Evolutionary conservation across 495 filamentous ascomycete species (phyloP).

Genomic region (Penicillium angulare): DNA sequence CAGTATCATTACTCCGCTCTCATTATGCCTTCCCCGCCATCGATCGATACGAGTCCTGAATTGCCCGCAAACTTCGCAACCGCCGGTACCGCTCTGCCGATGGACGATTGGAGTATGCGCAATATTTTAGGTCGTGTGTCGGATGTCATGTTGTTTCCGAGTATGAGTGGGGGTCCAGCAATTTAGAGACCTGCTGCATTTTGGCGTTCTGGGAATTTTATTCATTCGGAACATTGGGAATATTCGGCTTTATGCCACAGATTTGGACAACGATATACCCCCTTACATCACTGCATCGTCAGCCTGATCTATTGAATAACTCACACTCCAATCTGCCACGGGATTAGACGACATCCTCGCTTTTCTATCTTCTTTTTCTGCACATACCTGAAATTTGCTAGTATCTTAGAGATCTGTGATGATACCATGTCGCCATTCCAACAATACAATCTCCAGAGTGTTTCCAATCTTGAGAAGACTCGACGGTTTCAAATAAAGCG

Average conservation of each 20-base stretch:
- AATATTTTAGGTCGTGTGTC: slow-evolving; percentile 35
- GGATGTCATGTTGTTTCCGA: slow-evolving; percentile 45
- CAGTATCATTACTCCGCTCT: slow-evolving; percentile 12
- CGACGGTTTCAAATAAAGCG: neutral
- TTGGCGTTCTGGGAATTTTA: neutral
- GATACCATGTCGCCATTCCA: neutral
- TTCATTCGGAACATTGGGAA: neutral
- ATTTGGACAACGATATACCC: neutral
- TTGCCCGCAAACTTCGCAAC: slow-evolving; percentile 12
- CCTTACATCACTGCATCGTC: neutral
- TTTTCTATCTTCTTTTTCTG: neutral
- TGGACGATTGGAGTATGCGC: slow-evolving; percentile 26
- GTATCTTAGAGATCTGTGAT: neutral
- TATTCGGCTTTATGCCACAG: neutral
- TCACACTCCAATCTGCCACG: neutral
- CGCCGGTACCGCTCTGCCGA: neutral
- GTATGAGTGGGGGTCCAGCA: slow-evolving; percentile 23
- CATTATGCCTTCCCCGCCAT: slow-evolving; percentile 28
- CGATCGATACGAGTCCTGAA: slow-evolving; percentile 11
- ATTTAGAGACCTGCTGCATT: slow-evolving; percentile 2
- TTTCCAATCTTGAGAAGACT: neutral
- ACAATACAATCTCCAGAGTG: neutral
- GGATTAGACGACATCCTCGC: too few relatives aligned
- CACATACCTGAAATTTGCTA: neutral
- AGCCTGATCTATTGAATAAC: neutral